Base-by-base conservation (phyloP, 2,329 filamentous ascomycete genomes). In the Fonsecaea nubica region DNA sequence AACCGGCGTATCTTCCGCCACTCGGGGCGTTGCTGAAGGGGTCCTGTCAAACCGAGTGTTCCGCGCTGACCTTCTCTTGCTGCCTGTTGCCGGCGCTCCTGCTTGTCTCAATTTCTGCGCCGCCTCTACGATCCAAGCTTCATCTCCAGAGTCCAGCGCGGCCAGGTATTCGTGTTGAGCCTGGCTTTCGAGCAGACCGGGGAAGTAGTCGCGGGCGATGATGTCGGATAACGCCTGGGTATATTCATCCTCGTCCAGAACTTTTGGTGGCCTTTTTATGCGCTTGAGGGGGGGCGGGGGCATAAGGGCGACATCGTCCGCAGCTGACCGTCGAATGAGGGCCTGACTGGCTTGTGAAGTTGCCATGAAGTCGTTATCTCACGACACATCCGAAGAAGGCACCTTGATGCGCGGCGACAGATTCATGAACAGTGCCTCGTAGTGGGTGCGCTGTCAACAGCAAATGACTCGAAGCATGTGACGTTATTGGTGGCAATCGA, bases 141-240 rank as follows among this genome's bases (percentile, higher is more conserved):
- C 82, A 78, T 99, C 89, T 65, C 90, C 90, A 15, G 93, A 96
- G 8, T 96, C 93, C 8, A 98, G 80, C 0, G 95, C 95, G 74
- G 96, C 90, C 35, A 99, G 83, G 73, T 97, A 98, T 74, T 99
- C 95, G 76, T 93, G 89, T 77, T 97, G 93, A 0, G 90, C 90
- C 73, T 96, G 89, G 13, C 89, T 89, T 77, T 98, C 93, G 4
- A 93, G 82, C 0, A 99, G 84, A 0, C 94, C 95, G 0, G 95
- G 95, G 75, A 98, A 99, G 82, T 96, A 99, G 82, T 99, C 95
- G 71, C 95, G 89, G 9, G 92, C 92, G 69, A 99, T 97, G 76
- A 99, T 98, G 72, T 95, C 90, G 0, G 93, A 97, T 33, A 99
- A 84, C 0, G 92, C 91, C 65, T 93, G 89, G 1, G 92, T 95